phyloP scores from a whole-genome alignment of 345 rosid genomes.

The Balakata baccata region DNA sequence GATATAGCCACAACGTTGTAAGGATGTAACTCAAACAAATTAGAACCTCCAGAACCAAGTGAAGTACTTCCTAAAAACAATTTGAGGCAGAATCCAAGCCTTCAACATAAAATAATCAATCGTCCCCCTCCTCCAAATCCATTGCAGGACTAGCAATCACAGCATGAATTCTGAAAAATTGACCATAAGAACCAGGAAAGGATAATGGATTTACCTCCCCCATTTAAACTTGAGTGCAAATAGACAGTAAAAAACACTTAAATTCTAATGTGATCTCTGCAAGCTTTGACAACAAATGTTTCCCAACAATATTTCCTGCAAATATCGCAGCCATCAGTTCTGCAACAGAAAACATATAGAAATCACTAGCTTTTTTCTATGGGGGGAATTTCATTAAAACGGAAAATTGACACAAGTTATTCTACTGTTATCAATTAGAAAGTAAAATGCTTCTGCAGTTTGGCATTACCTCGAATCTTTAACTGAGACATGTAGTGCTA shows the following conservation, averaged over 20 bases:
- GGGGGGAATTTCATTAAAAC: neutral
- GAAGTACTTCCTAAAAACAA: neutral
- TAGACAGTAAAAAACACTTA: constrained; percentile 1
- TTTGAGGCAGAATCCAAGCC: neutral
- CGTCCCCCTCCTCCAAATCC: neutral
- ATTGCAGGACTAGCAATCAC: neutral
- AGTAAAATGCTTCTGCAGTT: neutral
- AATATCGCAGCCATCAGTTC: constrained; percentile 6
- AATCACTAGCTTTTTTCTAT: neutral
- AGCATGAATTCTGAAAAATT: neutral
- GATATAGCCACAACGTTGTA: neutral
- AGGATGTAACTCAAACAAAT: neutral
- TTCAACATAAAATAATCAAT: neutral
- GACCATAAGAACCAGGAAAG: neutral
- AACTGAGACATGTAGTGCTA: neutral
- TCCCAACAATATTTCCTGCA: constrained; percentile 6
- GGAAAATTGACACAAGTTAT: neutral
- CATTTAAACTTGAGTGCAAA: neutral
- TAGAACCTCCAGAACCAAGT: neutral
- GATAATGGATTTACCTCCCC: constrained; percentile 14
- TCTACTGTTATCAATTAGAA: neutral
- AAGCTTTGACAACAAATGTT: neutral
- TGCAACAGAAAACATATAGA: constrained; percentile 2
- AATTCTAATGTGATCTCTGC: neutral
- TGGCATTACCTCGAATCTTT: neutral